These are phyloP conservation scores for Euclidium syriacum DNA, from an alignment of 345 rosid genomes.

Conservation along the genomic window DNA sequence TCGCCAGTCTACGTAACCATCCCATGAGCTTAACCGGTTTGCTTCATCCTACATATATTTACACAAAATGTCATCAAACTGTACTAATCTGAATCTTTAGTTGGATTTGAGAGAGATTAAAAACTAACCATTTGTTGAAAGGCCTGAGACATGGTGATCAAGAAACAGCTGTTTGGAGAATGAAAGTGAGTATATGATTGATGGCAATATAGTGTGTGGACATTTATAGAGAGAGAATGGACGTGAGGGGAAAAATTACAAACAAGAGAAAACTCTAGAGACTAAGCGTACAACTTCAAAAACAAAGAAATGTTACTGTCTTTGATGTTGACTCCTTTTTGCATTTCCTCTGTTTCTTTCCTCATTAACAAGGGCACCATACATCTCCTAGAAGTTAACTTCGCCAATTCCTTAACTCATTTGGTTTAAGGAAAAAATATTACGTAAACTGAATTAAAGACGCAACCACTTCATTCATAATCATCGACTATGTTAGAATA, in stretches of 20 bases:
- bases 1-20: conserved; percentile 70
- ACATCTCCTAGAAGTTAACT: neutral
- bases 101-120: neutral
- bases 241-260: conserved; percentile 6
- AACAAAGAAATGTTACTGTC: conserved; percentile 13
- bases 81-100: neutral
- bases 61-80: neutral
- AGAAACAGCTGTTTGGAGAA: conserved; percentile 25
- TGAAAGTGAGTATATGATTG: conserved; percentile 23
- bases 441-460: neutral
- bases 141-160: conserved; percentile 17
- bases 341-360: conserved; percentile 15
- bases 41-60: conserved; percentile 44
- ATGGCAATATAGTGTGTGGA: conserved; percentile 13
- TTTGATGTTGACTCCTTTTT: conserved; percentile 23
- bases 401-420: neutral
- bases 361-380: conserved; percentile 28
- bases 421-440: neutral
- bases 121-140: conserved; percentile 25
- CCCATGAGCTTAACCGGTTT: conserved; percentile 34
- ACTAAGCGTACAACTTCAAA: conserved; percentile 14
- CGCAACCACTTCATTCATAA: neutral
- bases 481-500: neutral
- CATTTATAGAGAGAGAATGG: conserved; percentile 22
- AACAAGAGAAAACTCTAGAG: conserved; percentile 30